Evolutionary conservation across 371 early-diverging fungal species (phyloP).

Genomic region (Mortierella polycephala): DNA sequence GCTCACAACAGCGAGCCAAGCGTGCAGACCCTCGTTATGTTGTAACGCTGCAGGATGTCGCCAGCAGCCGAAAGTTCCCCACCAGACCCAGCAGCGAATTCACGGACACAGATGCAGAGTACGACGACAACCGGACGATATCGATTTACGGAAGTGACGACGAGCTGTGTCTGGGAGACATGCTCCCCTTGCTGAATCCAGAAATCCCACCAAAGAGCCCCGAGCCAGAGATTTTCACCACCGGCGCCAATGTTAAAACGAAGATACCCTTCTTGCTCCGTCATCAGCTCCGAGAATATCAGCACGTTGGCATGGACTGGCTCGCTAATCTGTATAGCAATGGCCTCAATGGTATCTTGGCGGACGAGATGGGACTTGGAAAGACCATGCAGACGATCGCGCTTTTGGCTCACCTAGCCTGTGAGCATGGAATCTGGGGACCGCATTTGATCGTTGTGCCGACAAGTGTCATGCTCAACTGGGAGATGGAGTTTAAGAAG

Average conservation of each 20-base stretch:
- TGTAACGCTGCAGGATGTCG: conserved; percentile 48
- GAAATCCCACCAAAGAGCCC: conserved; percentile 23
- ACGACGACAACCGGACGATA: conserved; percentile 50
- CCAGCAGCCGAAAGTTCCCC: conserved; percentile 41
- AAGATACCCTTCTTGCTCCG: conserved; percentile 70
- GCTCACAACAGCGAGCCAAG: conserved; percentile 25
- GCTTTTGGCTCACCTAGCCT: conserved; percentile 79
- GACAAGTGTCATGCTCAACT: conserved; percentile 92
- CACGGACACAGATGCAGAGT: conserved; percentile 51
- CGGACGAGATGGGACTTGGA: conserved; percentile 99
- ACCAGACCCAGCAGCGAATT: conserved; percentile 52
- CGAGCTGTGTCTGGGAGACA: conserved; percentile 47
- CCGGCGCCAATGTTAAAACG: conserved; percentile 62
- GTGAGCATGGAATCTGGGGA: conserved; percentile 79
- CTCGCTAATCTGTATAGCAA: conserved; percentile 93
- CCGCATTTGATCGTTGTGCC: conserved; percentile 94
- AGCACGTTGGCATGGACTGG: conserved; percentile 84
- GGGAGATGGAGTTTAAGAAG: conserved; percentile 94
- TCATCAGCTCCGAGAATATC: conserved; percentile 79
- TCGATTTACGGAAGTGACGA: conserved; percentile 52
- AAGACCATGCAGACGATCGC: conserved; percentile 98
- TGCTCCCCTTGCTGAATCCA: conserved; percentile 44
- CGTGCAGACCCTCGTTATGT: conserved; percentile 45
- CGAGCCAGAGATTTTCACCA: conserved; percentile 26
- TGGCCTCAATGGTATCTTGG: conserved; percentile 95